A percentile compares a stretch with the other conserved stretches of the same genome.
phyloP scores from a whole-genome alignment of 164 flowering plant genomes.

The Litsea cubeba region DNA sequence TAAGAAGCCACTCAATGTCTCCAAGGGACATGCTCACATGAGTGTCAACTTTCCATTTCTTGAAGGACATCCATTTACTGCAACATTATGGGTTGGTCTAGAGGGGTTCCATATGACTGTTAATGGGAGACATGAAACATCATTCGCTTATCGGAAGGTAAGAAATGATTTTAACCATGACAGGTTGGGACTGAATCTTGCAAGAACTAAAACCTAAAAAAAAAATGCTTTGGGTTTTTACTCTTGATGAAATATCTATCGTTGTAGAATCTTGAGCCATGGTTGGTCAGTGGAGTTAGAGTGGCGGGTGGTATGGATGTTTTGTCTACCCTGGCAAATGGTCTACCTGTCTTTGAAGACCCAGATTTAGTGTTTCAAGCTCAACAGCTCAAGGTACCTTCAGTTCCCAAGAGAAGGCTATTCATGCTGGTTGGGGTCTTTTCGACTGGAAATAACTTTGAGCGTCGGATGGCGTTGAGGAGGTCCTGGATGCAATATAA shows the following conservation, averaged over 20 bases:
- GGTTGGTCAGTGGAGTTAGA: constrained; percentile 61
- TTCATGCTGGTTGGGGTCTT: constrained; percentile 70
- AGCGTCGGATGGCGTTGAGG: constrained; percentile 88
- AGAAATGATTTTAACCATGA: constrained; percentile 20
- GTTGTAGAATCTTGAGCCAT: constrained; percentile 85
- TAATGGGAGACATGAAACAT: constrained; percentile 90
- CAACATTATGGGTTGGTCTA: constrained; percentile 82
- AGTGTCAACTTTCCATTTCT: constrained; percentile 64
- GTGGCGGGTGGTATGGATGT: constrained; percentile 54
- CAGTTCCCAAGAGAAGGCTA: constrained; percentile 48
- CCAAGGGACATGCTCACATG: constrained; percentile 33
- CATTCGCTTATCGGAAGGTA: constrained; percentile 82
- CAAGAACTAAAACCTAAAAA: neutral
- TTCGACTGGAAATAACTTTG: constrained; percentile 85
- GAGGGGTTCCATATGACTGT: constrained; percentile 95
- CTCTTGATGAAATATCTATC: neutral
- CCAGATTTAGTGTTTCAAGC: constrained; percentile 38
- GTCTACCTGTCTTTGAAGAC: constrained; percentile 75
- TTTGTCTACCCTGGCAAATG: constrained; percentile 64
- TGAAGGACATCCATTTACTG: constrained; percentile 67
- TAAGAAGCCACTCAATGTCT: constrained; percentile 27
- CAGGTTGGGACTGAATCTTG: constrained; percentile 4
- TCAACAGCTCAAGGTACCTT: constrained; percentile 64
- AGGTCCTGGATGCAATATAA: constrained; percentile 95
- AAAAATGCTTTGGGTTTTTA: neutral